Conservation (phyloP, 768 basidiomycete genomes). For the Coprinopsis marcescibilis region DNA sequence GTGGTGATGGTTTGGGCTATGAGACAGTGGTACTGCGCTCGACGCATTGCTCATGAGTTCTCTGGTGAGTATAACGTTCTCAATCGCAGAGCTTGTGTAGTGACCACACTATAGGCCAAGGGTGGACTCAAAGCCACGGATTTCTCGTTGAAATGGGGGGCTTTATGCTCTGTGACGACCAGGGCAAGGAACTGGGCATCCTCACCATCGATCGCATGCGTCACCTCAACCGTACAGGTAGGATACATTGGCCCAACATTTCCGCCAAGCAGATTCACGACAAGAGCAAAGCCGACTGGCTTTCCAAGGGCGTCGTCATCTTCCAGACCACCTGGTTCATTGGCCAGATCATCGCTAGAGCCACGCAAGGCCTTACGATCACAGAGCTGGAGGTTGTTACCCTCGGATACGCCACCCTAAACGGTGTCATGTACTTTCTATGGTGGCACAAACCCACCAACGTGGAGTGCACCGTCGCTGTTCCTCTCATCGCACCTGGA, state of each 20-base stretch:
- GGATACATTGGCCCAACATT: slow-evolving; percentile 8
- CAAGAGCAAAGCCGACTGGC: slow-evolving; percentile 21
- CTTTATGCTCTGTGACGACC: slow-evolving; percentile 2
- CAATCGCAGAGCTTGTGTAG: background rate
- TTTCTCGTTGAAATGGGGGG: slow-evolving; percentile 13
- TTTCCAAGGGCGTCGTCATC: slow-evolving; percentile 19
- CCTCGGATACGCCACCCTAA: background rate
- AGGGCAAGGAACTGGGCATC: background rate
- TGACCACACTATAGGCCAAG: background rate
- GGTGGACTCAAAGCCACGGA: slow-evolving; percentile 12
- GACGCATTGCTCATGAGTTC: background rate
- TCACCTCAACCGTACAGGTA: background rate
- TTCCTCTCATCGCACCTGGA: background rate
- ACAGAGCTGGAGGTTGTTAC: slow-evolving; percentile 10
- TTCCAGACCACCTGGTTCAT: slow-evolving; percentile 21
- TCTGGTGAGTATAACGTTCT: background rate
- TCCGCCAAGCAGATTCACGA: slow-evolving; percentile 17
- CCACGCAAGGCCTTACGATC: background rate
- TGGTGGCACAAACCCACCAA: slow-evolving; percentile 10
- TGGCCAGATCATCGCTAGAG: slow-evolving; percentile 6
- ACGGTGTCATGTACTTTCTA: slow-evolving; percentile 4
- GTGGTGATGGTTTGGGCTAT: slow-evolving; percentile 7
- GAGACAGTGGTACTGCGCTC: slow-evolving; percentile 2
- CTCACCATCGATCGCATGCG: slow-evolving; percentile 5
- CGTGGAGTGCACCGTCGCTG: background rate